These are phyloP conservation scores for Saccharomyces paradoxus DNA, from an alignment of 805 yeast genomes.

Conservation along the genomic window DNA sequence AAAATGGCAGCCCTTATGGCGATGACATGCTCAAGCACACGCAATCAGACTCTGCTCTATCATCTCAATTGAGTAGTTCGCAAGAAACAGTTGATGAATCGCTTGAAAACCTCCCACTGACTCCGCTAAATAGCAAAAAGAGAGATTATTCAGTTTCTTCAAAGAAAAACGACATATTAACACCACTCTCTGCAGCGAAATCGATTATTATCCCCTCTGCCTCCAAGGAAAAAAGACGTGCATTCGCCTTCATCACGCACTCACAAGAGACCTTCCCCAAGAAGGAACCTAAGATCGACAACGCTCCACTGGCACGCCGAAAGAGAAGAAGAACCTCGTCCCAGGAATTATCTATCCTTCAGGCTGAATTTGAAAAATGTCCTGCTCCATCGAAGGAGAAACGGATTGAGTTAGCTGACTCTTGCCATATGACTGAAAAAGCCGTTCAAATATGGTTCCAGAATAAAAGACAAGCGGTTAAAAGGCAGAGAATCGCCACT, in stretches of 20 bases:
- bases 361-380: conserved; percentile 67
- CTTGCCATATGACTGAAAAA: conserved; percentile 89
- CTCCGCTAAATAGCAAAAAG: conserved; percentile 3
- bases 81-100: background rate
- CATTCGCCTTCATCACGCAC: conserved; percentile 86
- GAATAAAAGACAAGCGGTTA: conserved; percentile 78
- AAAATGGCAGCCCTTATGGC: background rate
- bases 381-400: conserved; percentile 73
- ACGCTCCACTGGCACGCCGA: conserved; percentile 86
- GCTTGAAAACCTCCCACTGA: background rate
- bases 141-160: conserved; percentile 5
- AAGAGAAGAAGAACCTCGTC: conserved; percentile 94
- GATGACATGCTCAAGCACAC: background rate
- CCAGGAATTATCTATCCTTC: conserved; percentile 71
- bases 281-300: conserved; percentile 77
- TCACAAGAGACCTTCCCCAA: conserved; percentile 82
- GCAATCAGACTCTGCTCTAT: background rate
- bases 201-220: conserved; percentile 28
- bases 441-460: conserved; percentile 99
- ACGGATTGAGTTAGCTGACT: conserved; percentile 69
- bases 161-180: conserved; percentile 20
- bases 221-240: conserved; percentile 28
- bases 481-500: conserved; percentile 38
- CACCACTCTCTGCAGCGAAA: conserved; percentile 29
- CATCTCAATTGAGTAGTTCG: background rate